Percentiles rank a stretch among this genome's conserved stretches.
phyloP scores from a whole-genome alignment of 345 rosid genomes.

The Citrus inodora region DNA sequence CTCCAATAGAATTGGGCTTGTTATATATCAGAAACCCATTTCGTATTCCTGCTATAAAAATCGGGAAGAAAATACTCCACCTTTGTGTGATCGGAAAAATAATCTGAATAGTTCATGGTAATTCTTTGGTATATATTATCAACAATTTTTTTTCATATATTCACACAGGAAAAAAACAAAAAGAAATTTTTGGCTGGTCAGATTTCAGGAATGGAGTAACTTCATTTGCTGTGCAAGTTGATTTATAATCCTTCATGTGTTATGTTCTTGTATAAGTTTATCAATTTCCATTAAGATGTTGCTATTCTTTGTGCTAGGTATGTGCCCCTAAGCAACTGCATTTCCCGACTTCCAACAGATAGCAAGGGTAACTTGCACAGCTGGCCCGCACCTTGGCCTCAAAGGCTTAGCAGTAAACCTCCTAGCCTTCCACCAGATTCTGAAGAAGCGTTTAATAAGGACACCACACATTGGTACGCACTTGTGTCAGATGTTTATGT shows the following conservation, averaged over 20 bases:
- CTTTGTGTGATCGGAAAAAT: constrained; percentile 54
- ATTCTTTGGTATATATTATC: constrained; percentile 13
- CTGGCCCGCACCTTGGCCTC: constrained; percentile 87
- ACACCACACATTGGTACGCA: constrained; percentile 67
- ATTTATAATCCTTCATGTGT: neutral
- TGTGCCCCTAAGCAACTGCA: constrained; percentile 56
- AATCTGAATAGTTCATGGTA: constrained; percentile 63
- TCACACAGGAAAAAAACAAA: neutral
- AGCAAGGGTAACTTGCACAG: constrained; percentile 25
- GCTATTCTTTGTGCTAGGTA: constrained; percentile 44
- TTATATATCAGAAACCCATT: constrained; percentile 77
- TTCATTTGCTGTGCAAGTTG: neutral
- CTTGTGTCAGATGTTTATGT: constrained; percentile 67
- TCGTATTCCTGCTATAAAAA: constrained; percentile 63
- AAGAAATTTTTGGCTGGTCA: neutral
- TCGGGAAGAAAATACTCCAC: constrained; percentile 52
- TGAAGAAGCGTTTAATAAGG: constrained; percentile 39
- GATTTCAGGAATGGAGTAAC: neutral
- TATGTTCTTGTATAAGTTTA: neutral
- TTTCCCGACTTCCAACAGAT: constrained; percentile 64
- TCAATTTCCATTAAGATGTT: neutral
- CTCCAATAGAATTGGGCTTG: constrained; percentile 70
- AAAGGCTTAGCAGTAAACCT: constrained; percentile 62
- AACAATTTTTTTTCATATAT: neutral
- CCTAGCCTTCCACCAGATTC: constrained; percentile 41